phyloP scores from a whole-genome alignment of 805 yeast species.

The Peterozyma xylosa region DNA sequence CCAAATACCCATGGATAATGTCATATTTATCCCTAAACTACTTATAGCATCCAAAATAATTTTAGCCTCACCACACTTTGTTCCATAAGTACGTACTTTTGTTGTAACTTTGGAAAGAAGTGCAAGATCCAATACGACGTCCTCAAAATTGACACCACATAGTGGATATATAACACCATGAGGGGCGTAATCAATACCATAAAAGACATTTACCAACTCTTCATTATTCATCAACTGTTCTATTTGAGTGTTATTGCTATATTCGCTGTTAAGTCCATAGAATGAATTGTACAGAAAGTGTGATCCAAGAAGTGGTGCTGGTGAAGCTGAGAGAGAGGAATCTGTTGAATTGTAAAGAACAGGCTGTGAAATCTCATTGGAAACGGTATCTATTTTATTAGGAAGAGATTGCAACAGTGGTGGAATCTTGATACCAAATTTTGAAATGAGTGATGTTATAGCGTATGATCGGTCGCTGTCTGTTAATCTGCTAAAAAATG shows the following conservation, averaged over 20 bases:
- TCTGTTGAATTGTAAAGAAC: no score
- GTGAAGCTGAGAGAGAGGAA: no score
- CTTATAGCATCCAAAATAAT: constrained; percentile 45
- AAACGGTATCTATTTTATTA: no score
- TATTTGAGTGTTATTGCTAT: constrained; percentile 26
- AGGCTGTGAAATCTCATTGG: no score
- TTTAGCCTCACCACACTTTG: constrained; percentile 53
- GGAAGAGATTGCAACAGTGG: no score
- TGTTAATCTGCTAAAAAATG: no score
- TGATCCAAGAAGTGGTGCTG: no score
- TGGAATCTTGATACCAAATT: no score
- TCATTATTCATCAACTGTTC: constrained; percentile 26
- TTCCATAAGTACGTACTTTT: constrained; percentile 50
- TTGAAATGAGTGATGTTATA: no score
- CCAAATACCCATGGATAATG: constrained; percentile 59
- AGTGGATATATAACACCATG: constrained; percentile 36
- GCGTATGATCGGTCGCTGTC: no score
- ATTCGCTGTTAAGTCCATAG: constrained; percentile 24
- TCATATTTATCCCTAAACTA: constrained; percentile 42
- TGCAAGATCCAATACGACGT: constrained; percentile 49
- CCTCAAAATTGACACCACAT: constrained; percentile 43
- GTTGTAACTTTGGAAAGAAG: constrained; percentile 51
- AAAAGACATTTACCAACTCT: constrained; percentile 29
- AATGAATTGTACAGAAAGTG: constrained; percentile 14
- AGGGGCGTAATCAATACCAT: constrained; percentile 60